Evolutionary conservation across 176 grass and related monocot genomes (phyloP), one percentile per base, ranked within the genome.

Genomic region (Lolium rigidum): DNA sequence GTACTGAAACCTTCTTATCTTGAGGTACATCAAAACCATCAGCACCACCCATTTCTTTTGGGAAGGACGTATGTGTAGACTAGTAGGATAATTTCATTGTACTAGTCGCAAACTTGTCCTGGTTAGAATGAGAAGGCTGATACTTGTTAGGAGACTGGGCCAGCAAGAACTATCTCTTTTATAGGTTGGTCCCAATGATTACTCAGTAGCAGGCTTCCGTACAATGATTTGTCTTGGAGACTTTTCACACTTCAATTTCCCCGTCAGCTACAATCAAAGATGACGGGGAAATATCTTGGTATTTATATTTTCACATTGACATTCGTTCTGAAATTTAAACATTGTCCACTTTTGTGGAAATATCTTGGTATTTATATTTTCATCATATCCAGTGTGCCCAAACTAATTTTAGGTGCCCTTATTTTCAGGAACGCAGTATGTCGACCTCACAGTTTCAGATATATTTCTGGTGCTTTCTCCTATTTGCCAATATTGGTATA

Each of bases 341-440:
- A 62, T 12, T 13, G 5, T 60, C 2, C 52, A 70, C 35, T 79
- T 83, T 16, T 50, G 24, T 66, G 54, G 74, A 87, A 87, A 80
- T 81, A 26, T 84, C 70, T 68, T 80, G 10, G 25, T 74, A 74
- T 44, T 69, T 80, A 50, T 80, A 67, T 26, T 59, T n/a, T 59
- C 18, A 87, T 61, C 39, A 68, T 17, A 70, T 81, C 11, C 52
- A 84, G 48, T 80, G 48, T 41, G 18, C 50, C 50, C 25, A 67
- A 69, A 85, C 62, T 91, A 47, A 88, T 71, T 41, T 47, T 31
- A 41, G 61, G 43, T 57, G 77, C 54, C 54, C 37, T 64, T 77
- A 46, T 82, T 88, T 77, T 77, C 90, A 91, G 90, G 82, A 85
- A 77, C 79, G 56, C 31, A 77, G 46, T 13, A 98, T 94, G 91